Percentiles rank a stretch among this genome's conserved stretches.
Conservation (phyloP, 2,329 filamentous ascomycete species). For the Pseudogymnoascus sp. region DNA sequence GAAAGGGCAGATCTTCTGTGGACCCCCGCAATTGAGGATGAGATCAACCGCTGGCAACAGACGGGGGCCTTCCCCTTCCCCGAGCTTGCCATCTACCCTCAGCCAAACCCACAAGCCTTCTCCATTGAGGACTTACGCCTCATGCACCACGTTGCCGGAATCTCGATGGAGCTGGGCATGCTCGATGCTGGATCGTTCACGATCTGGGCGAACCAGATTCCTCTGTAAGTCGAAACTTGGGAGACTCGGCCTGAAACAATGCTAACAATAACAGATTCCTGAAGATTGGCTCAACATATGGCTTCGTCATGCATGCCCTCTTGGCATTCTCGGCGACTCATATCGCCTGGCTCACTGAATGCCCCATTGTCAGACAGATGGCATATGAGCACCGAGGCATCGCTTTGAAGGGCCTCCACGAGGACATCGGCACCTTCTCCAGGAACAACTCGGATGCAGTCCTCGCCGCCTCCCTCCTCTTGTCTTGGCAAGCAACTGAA, state of each 20-base stretch:
- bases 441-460: constrained; percentile 83
- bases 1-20: constrained; percentile 67
- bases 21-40: constrained; percentile 75
- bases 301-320: constrained; percentile 90
- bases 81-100: constrained; percentile 67
- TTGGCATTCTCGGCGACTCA: constrained; percentile 93
- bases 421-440: constrained; percentile 78
- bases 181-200: constrained; percentile 77
- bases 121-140: constrained; percentile 73
- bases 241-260: constrained; percentile 10
- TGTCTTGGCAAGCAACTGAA: constrained; percentile 94
- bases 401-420: constrained; percentile 79
- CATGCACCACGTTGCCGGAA: constrained; percentile 81
- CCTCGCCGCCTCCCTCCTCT: constrained; percentile 78
- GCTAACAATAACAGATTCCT: constrained; percentile 55
- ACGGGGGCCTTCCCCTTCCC: constrained; percentile 82
- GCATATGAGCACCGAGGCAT: constrained; percentile 81
- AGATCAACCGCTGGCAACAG: constrained; percentile 73
- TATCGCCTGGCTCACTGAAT: constrained; percentile 81
- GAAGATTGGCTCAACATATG: constrained; percentile 68
- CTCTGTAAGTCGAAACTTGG: constrained; percentile 58
- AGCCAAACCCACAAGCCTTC: constrained; percentile 63
- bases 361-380: constrained; percentile 75
- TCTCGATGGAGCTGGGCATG: constrained; percentile 73
- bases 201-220: constrained; percentile 87